Conservation (phyloP, 306 rosid genomes). For the Arachis stenosperma region DNA sequence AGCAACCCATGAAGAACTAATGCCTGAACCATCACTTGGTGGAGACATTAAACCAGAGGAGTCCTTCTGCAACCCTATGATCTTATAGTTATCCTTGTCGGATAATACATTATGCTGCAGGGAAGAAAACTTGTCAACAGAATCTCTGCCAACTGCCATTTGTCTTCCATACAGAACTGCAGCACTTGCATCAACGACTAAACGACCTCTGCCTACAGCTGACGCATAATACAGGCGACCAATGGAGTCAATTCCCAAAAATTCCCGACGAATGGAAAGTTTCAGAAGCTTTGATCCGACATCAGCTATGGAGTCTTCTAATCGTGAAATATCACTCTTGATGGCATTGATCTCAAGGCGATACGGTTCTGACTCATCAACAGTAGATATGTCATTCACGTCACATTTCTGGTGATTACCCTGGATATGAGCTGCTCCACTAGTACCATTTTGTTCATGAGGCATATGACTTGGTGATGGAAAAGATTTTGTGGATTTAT, state of each 20-base stretch:
- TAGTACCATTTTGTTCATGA: constrained; percentile 60
- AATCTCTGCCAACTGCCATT: constrained; percentile 39
- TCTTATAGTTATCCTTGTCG: constrained; percentile 37
- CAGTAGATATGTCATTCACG: constrained; percentile 50
- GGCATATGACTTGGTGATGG: constrained; percentile 52
- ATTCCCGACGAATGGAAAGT: constrained; percentile 80
- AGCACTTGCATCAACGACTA: constrained; percentile 72
- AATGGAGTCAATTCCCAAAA: constrained; percentile 76
- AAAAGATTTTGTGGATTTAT: constrained; percentile 44
- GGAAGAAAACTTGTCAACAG: constrained; percentile 41
- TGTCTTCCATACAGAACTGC: constrained; percentile 43
- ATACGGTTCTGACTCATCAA: constrained; percentile 62
- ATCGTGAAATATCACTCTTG: constrained; percentile 58
- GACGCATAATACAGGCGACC: constrained; percentile 88
- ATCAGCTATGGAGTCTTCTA: constrained; percentile 68
- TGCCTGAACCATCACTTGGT: constrained; percentile 40
- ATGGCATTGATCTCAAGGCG: constrained; percentile 71
- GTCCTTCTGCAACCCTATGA: constrained; percentile 50
- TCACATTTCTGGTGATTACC: constrained; percentile 51
- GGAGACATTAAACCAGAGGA: constrained; percentile 44
- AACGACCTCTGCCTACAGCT: constrained; percentile 51
- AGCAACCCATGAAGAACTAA: constrained; percentile 63
- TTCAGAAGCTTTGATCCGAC: constrained; percentile 64
- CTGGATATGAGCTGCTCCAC: constrained; percentile 46
- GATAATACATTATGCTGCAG: constrained; percentile 46